Evolutionary conservation across 148 eudicot species (phyloP), one percentile per base, ranked within the genome.

Genomic region (Cornus controversa): DNA sequence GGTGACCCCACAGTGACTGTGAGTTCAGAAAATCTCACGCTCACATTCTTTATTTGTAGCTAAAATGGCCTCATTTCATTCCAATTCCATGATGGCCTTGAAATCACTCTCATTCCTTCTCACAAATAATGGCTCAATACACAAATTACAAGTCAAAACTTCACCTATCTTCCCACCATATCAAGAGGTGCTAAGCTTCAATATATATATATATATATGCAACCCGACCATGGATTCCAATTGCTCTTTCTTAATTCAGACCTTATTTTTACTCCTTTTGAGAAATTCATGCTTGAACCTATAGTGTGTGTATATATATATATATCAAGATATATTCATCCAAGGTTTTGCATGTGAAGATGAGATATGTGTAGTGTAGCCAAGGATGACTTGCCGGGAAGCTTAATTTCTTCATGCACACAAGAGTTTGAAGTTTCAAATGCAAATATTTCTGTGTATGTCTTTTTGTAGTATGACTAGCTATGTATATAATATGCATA

Each of bases 371-470:
- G 40, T 45, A 63, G 66, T 76, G 79, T n/a, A 76, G 79, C 79
- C 79, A 76, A 76, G 79, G 79, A 76, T 76, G 79, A 76, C 79
- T 76, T 76, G 79, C 79, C 79, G 72, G 64, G 20, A 54, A 54
- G 60, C 20, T 54, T 20, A 14, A 14, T 54, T 54, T 9, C 45
- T 40, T 40, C 45, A 40, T 40, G 45, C 45, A 40, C 45, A 40
- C 10, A 7, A 2, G 45, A 40, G 45, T 40, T 40, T 40, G 6
- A 20, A 54, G 5, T 54, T 14, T 15, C 57, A 50, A 9, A 9
- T 50, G 57, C 57, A 50, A 50, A 50, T 36, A 36, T 36, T 14
- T 20, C 8, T 20, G 60, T 54, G 60, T 16, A 54, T 54, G 22
- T 15, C 2, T 54, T 14, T n/a, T n/a, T n/a, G n/a, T n/a, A n/a